Evolutionary conservation across 805 yeast species (phyloP), one percentile per base, ranked within the genome.

Genomic region (Grigorovia transvaalensis): DNA sequence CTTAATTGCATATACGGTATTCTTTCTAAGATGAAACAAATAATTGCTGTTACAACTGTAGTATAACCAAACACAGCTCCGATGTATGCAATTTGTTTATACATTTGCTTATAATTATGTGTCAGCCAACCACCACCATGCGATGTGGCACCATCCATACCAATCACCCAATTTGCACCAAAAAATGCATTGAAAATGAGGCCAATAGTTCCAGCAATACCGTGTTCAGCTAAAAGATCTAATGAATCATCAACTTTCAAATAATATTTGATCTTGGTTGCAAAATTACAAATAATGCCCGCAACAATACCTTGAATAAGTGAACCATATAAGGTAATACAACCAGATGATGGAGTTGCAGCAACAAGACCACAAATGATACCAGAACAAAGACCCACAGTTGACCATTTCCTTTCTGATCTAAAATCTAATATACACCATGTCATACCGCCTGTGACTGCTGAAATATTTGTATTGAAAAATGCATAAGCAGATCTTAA

Each of bases 171-270:
- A 51, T 85, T 79, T 7, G 90, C 87, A 15, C 87, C 97, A 64
- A 93, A 90, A 1, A 91, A 64, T 0, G 87, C 96, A 64, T 88
- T 89, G 72, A 88, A 89, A n/a, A 91, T 53, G 47, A 90, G 74
- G 0, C 99, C 98, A 46, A 91, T 76, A 47, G 90, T 77, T 35
- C 99, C 99, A 0, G 97, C 98, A 60, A 91, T 77, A 48, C 96
- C 98, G 82, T 91, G 99, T 80, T 91, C 98, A n/a, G 98, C 98
- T 66, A 91, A 77, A 49, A 89, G 82, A 84, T 93, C 98, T 60
- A 93, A 73, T 1, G 96, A 83, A 71, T 91, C 99, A 68, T 93
- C 98, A 49, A 91, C 89, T 53, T 78, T 77, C 47, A 85, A 71
- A 56, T 87, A 70, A 65, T 85, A 87, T 70, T 91, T 91, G 66